These are phyloP conservation scores for Xanthoconium purpureum DNA, from an alignment of 768 basidiomycete species.

Conservation along the genomic window DNA sequence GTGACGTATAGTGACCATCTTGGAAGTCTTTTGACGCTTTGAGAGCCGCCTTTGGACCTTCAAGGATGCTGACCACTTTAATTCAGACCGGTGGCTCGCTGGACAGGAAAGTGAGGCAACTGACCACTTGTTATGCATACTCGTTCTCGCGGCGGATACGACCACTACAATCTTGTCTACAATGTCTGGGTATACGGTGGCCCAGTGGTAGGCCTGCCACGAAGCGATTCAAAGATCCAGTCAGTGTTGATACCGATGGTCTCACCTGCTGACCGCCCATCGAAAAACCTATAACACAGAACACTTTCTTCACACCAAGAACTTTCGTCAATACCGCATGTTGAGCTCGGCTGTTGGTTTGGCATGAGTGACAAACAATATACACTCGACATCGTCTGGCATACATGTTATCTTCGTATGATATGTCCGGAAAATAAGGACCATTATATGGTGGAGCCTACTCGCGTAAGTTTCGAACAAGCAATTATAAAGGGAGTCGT, in stretches of 20 bases:
- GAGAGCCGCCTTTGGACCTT: conserved; percentile 54
- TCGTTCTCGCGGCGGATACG: conserved; percentile 54
- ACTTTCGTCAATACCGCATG: conserved; percentile 47
- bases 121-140: conserved; percentile 53
- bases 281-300: conserved; percentile 50
- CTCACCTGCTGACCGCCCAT: conserved; percentile 57
- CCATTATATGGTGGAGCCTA: conserved; percentile 56
- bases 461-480: not conserved
- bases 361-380: not conserved
- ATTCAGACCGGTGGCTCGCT: not conserved
- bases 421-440: conserved; percentile 54
- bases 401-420: conserved; percentile 59
- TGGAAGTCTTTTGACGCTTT: conserved; percentile 52
- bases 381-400: not conserved
- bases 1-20: conserved; percentile 46
- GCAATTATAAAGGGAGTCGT: not conserved
- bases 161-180: conserved; percentile 43
- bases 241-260: not conserved
- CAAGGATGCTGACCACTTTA: conserved; percentile 42
- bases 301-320: conserved; percentile 43
- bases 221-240: not conserved
- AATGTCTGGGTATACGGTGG: conserved; percentile 51
- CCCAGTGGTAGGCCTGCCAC: conserved; percentile 51
- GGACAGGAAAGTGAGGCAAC: not conserved
- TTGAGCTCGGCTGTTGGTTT: conserved; percentile 46